Conservation (phyloP, 2,329 filamentous ascomycete species). For the Paramyrothecium roridum region DNA sequence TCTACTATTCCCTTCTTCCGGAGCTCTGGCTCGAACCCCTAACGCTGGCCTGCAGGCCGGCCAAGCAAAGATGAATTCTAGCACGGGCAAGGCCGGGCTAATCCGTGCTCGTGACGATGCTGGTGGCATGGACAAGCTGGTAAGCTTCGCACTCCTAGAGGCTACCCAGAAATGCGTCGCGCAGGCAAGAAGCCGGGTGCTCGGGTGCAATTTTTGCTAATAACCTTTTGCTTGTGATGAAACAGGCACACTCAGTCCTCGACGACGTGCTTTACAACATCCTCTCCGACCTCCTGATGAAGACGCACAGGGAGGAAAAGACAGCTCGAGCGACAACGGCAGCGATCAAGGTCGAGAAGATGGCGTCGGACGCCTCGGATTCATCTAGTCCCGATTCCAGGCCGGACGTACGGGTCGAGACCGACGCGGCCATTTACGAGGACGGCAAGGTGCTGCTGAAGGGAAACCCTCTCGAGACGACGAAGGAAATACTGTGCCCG, state of each 20-base stretch:
- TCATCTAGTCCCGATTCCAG: constrained; percentile 49
- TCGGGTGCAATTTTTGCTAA: neutral
- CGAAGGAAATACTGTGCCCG: constrained; percentile 68
- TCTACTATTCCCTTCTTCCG: constrained; percentile 15
- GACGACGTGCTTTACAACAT: constrained; percentile 76
- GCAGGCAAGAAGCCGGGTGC: neutral
- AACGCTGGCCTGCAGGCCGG: constrained; percentile 5
- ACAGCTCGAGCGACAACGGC: constrained; percentile 65
- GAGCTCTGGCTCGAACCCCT: constrained; percentile 14
- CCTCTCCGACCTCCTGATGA: constrained; percentile 70
- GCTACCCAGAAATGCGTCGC: constrained; percentile 6
- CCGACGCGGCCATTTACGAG: constrained; percentile 66
- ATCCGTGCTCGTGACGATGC: constrained; percentile 51
- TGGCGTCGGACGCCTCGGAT: constrained; percentile 54
- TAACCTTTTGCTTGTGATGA: neutral
- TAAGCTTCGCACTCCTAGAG: constrained; percentile 36
- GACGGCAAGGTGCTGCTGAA: constrained; percentile 67
- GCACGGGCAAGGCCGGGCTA: constrained; percentile 54
- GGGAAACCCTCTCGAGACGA: constrained; percentile 70
- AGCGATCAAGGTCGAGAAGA: constrained; percentile 61
- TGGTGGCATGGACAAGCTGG: constrained; percentile 55
- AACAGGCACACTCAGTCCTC: constrained; percentile 61
- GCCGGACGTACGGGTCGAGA: constrained; percentile 58
- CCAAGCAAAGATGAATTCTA: constrained; percentile 32
- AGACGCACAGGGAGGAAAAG: constrained; percentile 77